phyloP scores from a whole-genome alignment of 768 basidiomycete genomes.

The Rhodocollybia butyracea region DNA sequence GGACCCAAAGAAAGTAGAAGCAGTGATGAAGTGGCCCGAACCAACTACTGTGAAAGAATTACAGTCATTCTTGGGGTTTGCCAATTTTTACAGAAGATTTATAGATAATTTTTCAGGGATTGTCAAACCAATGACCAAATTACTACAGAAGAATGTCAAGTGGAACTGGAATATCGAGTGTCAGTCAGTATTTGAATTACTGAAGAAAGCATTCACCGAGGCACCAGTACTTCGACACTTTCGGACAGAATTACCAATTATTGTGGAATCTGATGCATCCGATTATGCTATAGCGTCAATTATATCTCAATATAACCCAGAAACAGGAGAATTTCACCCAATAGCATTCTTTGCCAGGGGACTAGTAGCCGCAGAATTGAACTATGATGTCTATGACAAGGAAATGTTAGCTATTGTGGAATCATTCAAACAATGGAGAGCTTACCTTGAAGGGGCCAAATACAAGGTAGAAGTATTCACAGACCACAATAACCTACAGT shows the following conservation, averaged over 20 bases:
- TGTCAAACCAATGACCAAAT: too few species aligned
- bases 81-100: too few species aligned
- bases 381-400: conserved; percentile 21
- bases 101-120: too few species aligned
- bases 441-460: not conserved
- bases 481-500: too few species aligned
- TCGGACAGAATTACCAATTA: not conserved
- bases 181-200: not conserved
- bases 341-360: conserved; percentile 19
- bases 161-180: not conserved
- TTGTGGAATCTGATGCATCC: conserved; percentile 8
- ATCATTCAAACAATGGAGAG: not conserved
- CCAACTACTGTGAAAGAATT: too few species aligned
- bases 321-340: conserved; percentile 15
- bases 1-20: too few species aligned
- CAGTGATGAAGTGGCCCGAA: too few species aligned
- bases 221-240: not conserved
- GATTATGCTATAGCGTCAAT: conserved; percentile 12
- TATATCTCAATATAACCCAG: conserved; percentile 5
- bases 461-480: too few species aligned
- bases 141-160: too few species aligned
- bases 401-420: conserved; percentile 32
- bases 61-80: too few species aligned
- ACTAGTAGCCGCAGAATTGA: conserved; percentile 19
- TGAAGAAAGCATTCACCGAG: not conserved